Percentiles rank a stretch among this genome's conserved stretches.
phyloP scores from a whole-genome alignment of 148 eudicot genomes.

The Rhododendron molle region DNA sequence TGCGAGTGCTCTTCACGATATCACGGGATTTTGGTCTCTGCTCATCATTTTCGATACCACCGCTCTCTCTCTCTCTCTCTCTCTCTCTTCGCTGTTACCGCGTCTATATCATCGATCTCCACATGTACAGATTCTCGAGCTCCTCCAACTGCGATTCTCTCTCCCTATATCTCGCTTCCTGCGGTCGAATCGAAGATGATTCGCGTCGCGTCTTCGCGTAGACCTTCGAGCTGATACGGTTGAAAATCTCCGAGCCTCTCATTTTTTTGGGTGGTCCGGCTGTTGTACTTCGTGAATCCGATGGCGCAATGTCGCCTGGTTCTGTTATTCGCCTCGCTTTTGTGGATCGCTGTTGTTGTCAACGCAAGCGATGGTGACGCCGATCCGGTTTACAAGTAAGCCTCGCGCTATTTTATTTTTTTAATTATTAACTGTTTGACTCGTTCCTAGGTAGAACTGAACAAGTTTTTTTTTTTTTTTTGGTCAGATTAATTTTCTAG shows the following conservation, averaged over 20 bases:
- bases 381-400: constrained; percentile 68
- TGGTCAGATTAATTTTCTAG: neutral
- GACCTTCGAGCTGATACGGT: neutral
- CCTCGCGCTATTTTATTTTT: neutral
- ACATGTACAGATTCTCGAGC: neutral
- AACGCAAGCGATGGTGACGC: constrained; percentile 54
- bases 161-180: neutral
- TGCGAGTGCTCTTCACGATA: constrained; percentile 13
- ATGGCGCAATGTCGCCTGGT: constrained; percentile 30
- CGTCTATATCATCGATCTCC: constrained; percentile 3
- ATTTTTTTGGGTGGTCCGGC: constrained; percentile 2
- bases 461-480: neutral
- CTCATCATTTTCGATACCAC: neutral
- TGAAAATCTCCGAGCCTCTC: constrained; percentile 3
- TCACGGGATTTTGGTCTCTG: constrained; percentile 14
- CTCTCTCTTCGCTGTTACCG: constrained; percentile 7
- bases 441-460: neutral
- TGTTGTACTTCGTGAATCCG: neutral
- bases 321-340: constrained; percentile 24
- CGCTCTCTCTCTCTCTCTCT: neutral
- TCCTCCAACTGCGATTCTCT: constrained; percentile 1
- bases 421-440: neutral
- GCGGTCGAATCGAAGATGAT: neutral
- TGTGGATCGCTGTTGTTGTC: constrained; percentile 25
- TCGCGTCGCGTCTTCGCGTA: neutral